These are phyloP conservation scores for Thalia dealbata DNA, from an alignment of 176 grass and related monocot species.

Conservation along the genomic window DNA sequence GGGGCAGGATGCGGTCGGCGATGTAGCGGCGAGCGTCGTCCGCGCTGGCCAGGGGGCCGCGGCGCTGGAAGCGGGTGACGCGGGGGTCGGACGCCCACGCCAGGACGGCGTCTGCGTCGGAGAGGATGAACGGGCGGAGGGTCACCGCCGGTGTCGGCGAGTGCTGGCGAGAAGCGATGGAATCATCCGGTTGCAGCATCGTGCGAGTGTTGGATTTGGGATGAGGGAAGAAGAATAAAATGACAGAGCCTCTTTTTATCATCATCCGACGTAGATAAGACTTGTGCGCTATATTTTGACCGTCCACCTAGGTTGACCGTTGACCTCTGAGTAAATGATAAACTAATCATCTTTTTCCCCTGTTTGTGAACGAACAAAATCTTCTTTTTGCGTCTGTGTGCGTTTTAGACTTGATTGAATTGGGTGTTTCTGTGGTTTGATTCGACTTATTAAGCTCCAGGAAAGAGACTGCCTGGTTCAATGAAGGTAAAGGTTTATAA, in stretches of 20 bases:
- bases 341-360: too few species aligned
- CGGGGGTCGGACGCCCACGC: conserved; percentile 55
- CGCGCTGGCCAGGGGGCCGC: conserved; percentile 23
- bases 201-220: not conserved
- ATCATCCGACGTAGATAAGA: too few species aligned
- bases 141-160: conserved; percentile 8
- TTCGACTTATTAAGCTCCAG: too few species aligned
- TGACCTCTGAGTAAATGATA: too few species aligned
- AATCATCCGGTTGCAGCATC: not conserved
- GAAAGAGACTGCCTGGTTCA: too few species aligned
- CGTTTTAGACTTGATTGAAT: too few species aligned
- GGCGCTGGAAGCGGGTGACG: conserved; percentile 59
- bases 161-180: not conserved
- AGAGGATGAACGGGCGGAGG: conserved; percentile 52
- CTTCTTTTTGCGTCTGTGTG: too few species aligned
- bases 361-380: too few species aligned
- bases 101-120: conserved; percentile 38
- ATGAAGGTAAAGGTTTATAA: too few species aligned
- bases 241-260: not conserved
- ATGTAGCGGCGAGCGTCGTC: conserved; percentile 57
- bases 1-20: conserved; percentile 41
- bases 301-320: too few species aligned
- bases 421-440: too few species aligned
- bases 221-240: not conserved
- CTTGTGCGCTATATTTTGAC: too few species aligned